Evolutionary conservation across 352 stramenopile genomes (phyloP).

Genomic region (Saprolegnia diclina): DNA sequence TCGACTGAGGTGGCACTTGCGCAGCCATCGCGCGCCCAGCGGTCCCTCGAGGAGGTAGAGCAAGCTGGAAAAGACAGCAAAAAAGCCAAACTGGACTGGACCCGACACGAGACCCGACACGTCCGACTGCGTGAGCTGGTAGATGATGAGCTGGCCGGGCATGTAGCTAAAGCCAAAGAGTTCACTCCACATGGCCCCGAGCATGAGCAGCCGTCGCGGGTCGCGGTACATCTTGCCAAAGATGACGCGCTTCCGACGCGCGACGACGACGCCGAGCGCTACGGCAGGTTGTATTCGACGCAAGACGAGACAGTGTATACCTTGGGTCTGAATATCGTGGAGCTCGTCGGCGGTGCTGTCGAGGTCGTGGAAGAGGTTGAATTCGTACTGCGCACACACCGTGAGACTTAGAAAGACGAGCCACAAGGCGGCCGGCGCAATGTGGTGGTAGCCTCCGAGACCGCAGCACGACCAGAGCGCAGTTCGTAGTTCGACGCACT

Average conservation of each 20-base stretch:
- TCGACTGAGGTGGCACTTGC: too few relatives aligned
- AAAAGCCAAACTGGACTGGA: not conserved
- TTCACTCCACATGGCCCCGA: constrained; percentile 15
- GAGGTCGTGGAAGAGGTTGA: constrained; percentile 18
- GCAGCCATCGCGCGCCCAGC: not conserved
- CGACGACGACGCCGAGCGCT: constrained; percentile 20
- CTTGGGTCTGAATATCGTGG: constrained; percentile 23
- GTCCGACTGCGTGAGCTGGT: not conserved
- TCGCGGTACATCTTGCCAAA: constrained; percentile 5
- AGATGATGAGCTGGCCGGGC: constrained; percentile 12
- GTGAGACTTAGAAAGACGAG: constrained; percentile 13
- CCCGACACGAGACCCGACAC: not conserved
- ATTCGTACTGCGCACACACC: not conserved
- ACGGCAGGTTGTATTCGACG: not conserved
- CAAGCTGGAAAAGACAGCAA: not conserved
- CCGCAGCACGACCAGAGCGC: constrained; percentile 12
- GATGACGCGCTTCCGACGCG: constrained; percentile 11
- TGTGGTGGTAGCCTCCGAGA: not conserved
- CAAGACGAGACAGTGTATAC: not conserved
- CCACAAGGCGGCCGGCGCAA: not conserved
- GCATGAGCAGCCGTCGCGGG: constrained; percentile 3
- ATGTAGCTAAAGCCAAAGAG: constrained; percentile 19
- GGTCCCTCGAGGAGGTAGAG: not conserved
- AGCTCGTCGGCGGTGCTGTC: constrained; percentile 12
- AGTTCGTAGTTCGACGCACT: not conserved